Evolutionary conservation across 2,329 filamentous ascomycete genomes (phyloP), one percentile per base, ranked within the genome.

Genomic region (Fusarium sp.): DNA sequence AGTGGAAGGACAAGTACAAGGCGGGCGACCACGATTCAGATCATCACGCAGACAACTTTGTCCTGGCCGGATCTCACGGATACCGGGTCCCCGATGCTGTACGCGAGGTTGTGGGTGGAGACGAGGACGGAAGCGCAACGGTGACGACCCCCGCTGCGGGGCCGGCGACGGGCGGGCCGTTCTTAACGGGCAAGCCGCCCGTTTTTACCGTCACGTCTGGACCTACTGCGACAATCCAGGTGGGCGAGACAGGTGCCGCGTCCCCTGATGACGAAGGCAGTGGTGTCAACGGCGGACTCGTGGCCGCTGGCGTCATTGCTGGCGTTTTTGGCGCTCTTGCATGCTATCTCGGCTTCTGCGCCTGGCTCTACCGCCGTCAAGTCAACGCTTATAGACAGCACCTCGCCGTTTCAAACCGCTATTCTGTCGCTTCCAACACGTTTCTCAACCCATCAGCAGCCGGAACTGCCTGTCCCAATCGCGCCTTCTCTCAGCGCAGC

Each of bases 301-400:
- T 84, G 46, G 78, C 78, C 14, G 79, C 80, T 2, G 78, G 79
- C 23, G 75, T 88, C 17, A 77, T 92, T 29, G 89, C 90, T 1
- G 88, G 87, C n/a, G 69, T 88, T 4, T 80, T 90, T 5, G 84
- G 85, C 43, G 66, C 89, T 15, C 68, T 86, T 0, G 87, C 87
- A 3, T 76, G 78, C 2, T 91, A 91, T 71, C 81, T 91, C 11
- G 87, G 85, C 41, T 91, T 89, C 78, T 90, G 88, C 74, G 82
- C 84, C 15, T 92, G 87, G 84, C 77, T 93, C 8, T 92, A 92
- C 78, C 82, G 88, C 25, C 87, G 87, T 44, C 89, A 90, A 72
- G 82, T 92, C 14, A 75, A 78, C 27, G 83, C 90, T 9, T 93
- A 92, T 79, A 88, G 88, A 74, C 79, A 83, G 31, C 89, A 92